phyloP scores from a whole-genome alignment of 2,329 filamentous ascomycete genomes.

The Nannizziopsis barbatae region DNA sequence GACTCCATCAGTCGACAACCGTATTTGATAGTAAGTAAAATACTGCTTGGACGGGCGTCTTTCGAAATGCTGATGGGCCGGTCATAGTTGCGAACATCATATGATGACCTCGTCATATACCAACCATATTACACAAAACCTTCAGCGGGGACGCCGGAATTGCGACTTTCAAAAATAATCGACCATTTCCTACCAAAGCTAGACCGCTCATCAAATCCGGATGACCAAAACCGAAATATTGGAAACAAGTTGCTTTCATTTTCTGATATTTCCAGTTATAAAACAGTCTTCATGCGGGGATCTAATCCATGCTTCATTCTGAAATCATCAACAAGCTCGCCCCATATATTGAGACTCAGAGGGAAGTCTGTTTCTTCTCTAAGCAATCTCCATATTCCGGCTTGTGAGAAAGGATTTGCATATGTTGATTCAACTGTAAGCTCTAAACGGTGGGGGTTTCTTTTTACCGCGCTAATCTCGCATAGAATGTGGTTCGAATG shows the following conservation, averaged over 20 bases:
- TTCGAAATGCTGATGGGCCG: neutral
- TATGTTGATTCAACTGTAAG: slow-evolving; percentile 55
- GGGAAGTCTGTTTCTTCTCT: slow-evolving; percentile 59
- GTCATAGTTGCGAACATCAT: slow-evolving; percentile 58
- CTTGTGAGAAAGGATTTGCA: slow-evolving; percentile 71
- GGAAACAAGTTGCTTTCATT: slow-evolving; percentile 41
- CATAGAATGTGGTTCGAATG: slow-evolving; percentile 57
- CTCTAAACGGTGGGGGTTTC: neutral
- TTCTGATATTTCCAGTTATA: slow-evolving; percentile 57
- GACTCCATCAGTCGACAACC: slow-evolving; percentile 59
- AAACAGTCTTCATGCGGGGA: slow-evolving; percentile 72
- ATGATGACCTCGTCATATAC: slow-evolving; percentile 78
- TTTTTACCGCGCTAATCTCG: neutral
- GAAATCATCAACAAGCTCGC: slow-evolving; percentile 65
- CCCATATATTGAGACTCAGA: slow-evolving; percentile 62
- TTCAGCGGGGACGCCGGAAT: slow-evolving; percentile 22
- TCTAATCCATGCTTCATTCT: slow-evolving; percentile 69
- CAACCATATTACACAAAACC: slow-evolving; percentile 54
- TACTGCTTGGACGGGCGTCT: neutral
- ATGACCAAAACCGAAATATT: neutral
- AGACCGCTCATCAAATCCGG: slow-evolving; percentile 29
- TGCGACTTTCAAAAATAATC: slow-evolving; percentile 66
- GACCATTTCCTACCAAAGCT: slow-evolving; percentile 57
- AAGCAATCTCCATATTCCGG: slow-evolving; percentile 63
- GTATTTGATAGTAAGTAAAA: slow-evolving; percentile 62